Evolutionary conservation across 2,329 filamentous ascomycete genomes (phyloP).

Genomic region (Botryosphaeria dothidea): DNA sequence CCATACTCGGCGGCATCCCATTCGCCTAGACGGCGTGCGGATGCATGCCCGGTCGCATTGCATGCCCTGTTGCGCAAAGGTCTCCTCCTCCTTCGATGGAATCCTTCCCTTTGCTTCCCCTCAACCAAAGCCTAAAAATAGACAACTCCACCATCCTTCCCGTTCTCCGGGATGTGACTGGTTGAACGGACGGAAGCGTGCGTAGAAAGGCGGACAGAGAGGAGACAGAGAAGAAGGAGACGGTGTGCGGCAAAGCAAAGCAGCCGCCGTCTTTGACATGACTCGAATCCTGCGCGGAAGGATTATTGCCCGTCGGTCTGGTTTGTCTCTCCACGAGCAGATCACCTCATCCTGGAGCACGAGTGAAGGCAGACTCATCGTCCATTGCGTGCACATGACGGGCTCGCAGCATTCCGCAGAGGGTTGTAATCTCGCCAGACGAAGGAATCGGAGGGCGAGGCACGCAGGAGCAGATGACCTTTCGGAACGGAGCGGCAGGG

Average conservation of each 20-base stretch:
- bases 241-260: neutral
- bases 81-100: neutral
- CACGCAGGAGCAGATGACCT: conserved; percentile 6
- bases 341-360: conserved; percentile 5
- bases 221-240: neutral
- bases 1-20: conserved; percentile 3
- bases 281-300: conserved; percentile 10
- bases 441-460: neutral
- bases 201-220: neutral
- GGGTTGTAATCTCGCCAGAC: neutral
- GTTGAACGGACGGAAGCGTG: neutral
- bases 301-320: neutral
- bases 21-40: neutral
- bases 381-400: neutral
- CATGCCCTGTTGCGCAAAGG: neutral
- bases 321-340: neutral
- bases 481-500: neutral
- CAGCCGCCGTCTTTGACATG: neutral
- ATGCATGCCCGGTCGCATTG: neutral
- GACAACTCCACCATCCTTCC: neutral
- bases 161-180: neutral
- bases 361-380: neutral
- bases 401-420: neutral
- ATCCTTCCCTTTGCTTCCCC: neutral
- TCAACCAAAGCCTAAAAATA: neutral